Evolutionary conservation across 352 stramenopile species (phyloP), one percentile per base, ranked within the genome.

Genomic region (Pythium folliculosum): DNA sequence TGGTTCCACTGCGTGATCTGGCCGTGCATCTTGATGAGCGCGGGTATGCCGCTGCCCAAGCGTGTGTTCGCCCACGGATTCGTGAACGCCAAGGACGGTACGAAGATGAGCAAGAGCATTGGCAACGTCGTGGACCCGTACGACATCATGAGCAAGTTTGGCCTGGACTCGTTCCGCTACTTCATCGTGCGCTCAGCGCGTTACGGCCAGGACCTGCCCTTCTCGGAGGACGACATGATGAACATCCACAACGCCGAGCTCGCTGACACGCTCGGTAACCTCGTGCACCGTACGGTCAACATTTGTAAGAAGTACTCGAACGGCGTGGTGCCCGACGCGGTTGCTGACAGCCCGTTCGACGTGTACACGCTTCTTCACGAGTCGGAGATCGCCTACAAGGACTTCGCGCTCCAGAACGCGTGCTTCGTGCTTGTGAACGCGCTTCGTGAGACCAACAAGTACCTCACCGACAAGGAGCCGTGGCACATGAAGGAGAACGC

Each of bases 101-200:
- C 97, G 64, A 99, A 99, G 84, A 99, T 99, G 81, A 99, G 91
- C 69, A 99, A 99, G 79, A 99, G 92, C 19, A 80, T 99, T 37
- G 97, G 97, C 27, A 99, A 99, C 80, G 96, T 99, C 21, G 90
- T 99, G 56, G 92, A 99, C 65, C 97, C 97, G 45, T 89, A 98
- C 60, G 91, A 98, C 38, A 90, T 99, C 68, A 88, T 99, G 8
- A 71, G 87, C 48, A 96, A 92, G 69, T 99, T 96, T 73, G 84
- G 92, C 23, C 74, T 98, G 10, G 97, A 99, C 76, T 97, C 96
- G 51, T 98, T 99, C 80, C 88, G 97, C 57, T 99, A 96, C 71
- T 96, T 95, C 65, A 82, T 98, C 44, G 78, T 94, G 57, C 88
- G 89, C 84, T 92, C 76, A 87, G 91, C 84, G 16, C 95, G 96